Evolutionary conservation across 2,329 filamentous ascomycete genomes (phyloP).

Genomic region (Botrytis fabae): DNA sequence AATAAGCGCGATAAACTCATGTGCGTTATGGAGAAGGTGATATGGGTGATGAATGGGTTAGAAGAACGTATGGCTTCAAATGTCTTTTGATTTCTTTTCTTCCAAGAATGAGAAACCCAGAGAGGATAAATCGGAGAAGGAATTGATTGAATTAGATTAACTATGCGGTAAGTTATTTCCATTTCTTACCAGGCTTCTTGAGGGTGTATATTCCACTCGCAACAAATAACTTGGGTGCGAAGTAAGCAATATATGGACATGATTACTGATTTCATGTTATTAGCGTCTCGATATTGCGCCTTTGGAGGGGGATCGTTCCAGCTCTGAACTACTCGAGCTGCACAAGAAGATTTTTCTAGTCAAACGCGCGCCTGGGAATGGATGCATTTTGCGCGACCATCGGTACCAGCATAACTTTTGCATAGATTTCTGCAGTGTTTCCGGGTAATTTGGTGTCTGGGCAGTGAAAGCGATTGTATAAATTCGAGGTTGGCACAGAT

Average conservation of each 20-base stretch:
- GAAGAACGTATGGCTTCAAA: constrained; percentile 67
- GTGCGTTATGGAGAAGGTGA: constrained; percentile 78
- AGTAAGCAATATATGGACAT: constrained; percentile 39
- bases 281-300: constrained; percentile 54
- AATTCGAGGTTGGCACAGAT: too few species aligned
- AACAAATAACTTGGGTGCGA: neutral
- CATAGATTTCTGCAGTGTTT: neutral
- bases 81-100: neutral
- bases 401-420: neutral
- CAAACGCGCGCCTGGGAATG: neutral
- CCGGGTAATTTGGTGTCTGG: neutral
- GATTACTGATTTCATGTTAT: constrained; percentile 37
- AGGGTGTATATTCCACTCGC: neutral
- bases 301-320: constrained; percentile 49
- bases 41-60: constrained; percentile 65
- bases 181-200: neutral
- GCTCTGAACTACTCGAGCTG: constrained; percentile 55
- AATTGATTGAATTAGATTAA: constrained; percentile 68
- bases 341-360: constrained; percentile 56
- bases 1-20: constrained; percentile 71
- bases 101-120: constrained; percentile 55
- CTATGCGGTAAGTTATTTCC: constrained; percentile 57
- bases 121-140: constrained; percentile 63
- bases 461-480: neutral
- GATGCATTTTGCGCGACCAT: neutral